phyloP scores from a whole-genome alignment of 1,284 basidiomycete genomes.

The Lentinula novae-zelandiae region DNA sequence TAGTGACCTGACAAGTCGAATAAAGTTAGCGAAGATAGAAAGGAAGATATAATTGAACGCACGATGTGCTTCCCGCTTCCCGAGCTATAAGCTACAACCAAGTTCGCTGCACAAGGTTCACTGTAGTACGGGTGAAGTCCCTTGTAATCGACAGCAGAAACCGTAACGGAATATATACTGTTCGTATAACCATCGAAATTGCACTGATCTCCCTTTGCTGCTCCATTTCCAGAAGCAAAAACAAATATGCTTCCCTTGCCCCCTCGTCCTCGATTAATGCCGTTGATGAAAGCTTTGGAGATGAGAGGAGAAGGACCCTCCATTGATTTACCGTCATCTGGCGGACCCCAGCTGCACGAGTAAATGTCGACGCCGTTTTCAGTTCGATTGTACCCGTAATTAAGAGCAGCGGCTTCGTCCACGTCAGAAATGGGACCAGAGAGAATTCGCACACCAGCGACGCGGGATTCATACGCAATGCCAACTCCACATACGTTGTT shows the following conservation, averaged over 20 bases:
- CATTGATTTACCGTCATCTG: conserved; percentile 94
- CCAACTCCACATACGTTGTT: conserved; percentile 96
- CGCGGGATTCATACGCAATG: conserved; percentile 88
- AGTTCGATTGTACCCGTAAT: conserved; percentile 69
- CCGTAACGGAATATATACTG: conserved; percentile 94
- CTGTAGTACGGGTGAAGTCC: conserved; percentile 97
- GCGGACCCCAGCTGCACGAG: conserved; percentile 97
- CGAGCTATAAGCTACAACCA: conserved; percentile 95
- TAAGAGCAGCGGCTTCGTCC: conserved; percentile 96
- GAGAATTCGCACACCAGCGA: conserved; percentile 93
- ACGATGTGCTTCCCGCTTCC: conserved; percentile 94
- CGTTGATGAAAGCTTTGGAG: conserved; percentile 93
- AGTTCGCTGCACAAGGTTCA: conserved; percentile 94
- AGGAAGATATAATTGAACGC: conserved; percentile 28
- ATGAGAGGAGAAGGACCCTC: conserved; percentile 93
- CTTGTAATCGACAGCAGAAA: conserved; percentile 90
- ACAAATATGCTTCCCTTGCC: conserved; percentile 96
- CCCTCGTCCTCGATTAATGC: conserved; percentile 85
- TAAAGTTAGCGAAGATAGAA: conserved; percentile 12
- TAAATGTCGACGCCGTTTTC: conserved; percentile 87
- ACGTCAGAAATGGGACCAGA: conserved; percentile 96
- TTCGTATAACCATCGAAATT: conserved; percentile 99
- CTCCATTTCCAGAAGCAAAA: conserved; percentile 98
- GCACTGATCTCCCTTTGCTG: conserved; percentile 90
- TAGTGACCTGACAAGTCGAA: conserved; percentile 70